Base-by-base conservation (phyloP, 495 filamentous ascomycete species). In the Talaromyces trachyspermus region DNA sequence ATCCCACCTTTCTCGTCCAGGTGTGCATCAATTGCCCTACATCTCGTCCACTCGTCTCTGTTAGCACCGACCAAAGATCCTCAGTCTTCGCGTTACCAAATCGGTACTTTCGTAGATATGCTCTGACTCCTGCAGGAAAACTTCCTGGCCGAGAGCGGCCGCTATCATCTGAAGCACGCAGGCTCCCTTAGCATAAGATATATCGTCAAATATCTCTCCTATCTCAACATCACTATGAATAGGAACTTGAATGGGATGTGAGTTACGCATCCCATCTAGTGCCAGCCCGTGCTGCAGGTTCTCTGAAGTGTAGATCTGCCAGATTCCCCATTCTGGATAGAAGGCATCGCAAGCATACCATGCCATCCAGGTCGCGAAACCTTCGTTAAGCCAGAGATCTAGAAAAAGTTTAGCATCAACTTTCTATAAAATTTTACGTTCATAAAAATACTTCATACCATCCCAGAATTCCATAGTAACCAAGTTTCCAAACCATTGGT, bases 401-500 rank as follows among this genome's bases (percentile, higher is more conserved):
- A n/a, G n/a, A n/a, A n/a, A n/a, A n/a, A n/a, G n/a, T n/a, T n/a
- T n/a, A n/a, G n/a, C n/a, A n/a, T n/a, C n/a, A n/a, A n/a, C n/a
- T n/a, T n/a, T n/a, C n/a, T n/a, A n/a, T n/a, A n/a, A n/a, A n/a
- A n/a, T n/a, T n/a, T n/a, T n/a, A n/a, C n/a, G n/a, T n/a, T n/a
- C n/a, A n/a, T n/a, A n/a, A n/a, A n/a, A n/a, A n/a, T n/a, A n/a
- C n/a, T n/a, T n/a, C n/a, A n/a, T n/a, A n/a, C 89, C 90, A 65
- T 96, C 89, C 91, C 91, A 98, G 78, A 91, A 98, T 64, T 96
- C 91, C 92, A 98, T 98, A 32, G 92, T 98, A 38, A 98, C 91
- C 48, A 98, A 72, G 67, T 98, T 96, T 49, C 92, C 91, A 56
- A 98, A 96, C 91, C 92, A 98, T 66, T 98, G 91, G 69, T 98